Evolutionary conservation across 2,329 filamentous ascomycete genomes (phyloP).

Genomic region (Alternaria metachromatica): DNA sequence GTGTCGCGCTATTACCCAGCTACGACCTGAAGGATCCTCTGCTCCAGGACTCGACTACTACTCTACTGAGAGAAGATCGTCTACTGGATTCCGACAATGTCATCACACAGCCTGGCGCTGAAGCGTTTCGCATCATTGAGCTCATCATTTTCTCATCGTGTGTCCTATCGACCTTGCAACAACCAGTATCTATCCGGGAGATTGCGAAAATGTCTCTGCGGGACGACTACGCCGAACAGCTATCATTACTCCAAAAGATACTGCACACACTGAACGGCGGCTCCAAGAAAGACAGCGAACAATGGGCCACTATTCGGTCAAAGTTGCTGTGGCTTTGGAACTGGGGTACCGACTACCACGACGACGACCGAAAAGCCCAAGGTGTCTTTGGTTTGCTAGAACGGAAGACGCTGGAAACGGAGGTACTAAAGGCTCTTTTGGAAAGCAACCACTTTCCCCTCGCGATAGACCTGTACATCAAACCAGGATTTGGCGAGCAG

Average conservation of each 20-base stretch:
- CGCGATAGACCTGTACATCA: slow-evolving; percentile 63
- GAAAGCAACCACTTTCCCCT: slow-evolving; percentile 69
- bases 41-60: slow-evolving; percentile 38
- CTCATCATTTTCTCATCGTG: slow-evolving; percentile 63
- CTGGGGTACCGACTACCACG: slow-evolving; percentile 66
- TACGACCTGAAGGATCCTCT: slow-evolving; percentile 47
- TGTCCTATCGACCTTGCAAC: slow-evolving; percentile 51
- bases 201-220: slow-evolving; percentile 68
- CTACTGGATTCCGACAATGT: slow-evolving; percentile 67
- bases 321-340: slow-evolving; percentile 76
- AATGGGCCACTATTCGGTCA: slow-evolving; percentile 59
- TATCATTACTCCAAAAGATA: slow-evolving; percentile 64
- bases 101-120: slow-evolving; percentile 66
- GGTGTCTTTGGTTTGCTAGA: slow-evolving; percentile 66
- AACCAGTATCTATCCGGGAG: slow-evolving; percentile 51
- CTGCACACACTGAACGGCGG: slow-evolving; percentile 61
- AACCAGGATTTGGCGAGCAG: slow-evolving; percentile 59
- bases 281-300: slow-evolving; percentile 65
- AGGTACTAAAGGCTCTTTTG: slow-evolving; percentile 73
- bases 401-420: slow-evolving; percentile 69
- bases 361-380: slow-evolving; percentile 47
- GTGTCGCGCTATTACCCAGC: slow-evolving; percentile 52
- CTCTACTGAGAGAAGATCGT: slow-evolving; percentile 49
- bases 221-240: slow-evolving; percentile 69
- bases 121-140: slow-evolving; percentile 66